Evolutionary conservation across 352 stramenopile species (phyloP).

Genomic region (Halophytophthora polymorphica): DNA sequence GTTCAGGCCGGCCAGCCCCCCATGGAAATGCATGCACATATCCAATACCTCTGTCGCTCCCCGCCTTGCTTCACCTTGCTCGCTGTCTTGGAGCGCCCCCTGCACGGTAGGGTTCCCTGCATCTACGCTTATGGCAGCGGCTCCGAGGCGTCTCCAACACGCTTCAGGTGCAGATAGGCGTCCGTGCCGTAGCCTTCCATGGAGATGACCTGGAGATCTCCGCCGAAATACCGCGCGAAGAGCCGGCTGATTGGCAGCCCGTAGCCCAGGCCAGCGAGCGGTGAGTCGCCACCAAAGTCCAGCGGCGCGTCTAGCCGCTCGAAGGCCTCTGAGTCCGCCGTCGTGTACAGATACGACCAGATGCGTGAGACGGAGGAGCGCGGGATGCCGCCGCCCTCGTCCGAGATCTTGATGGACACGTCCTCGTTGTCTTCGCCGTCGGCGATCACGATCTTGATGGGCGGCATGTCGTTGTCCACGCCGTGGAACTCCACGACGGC

Average conservation of each 20-base stretch:
- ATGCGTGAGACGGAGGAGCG: slow-evolving; percentile 97
- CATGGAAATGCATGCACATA: no score
- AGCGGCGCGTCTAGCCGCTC: slow-evolving; percentile 86
- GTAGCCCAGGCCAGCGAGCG: slow-evolving; percentile 95
- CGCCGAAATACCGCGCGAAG: slow-evolving; percentile 99
- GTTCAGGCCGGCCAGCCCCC: no score
- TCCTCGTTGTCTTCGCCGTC: slow-evolving; percentile 99
- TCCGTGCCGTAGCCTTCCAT: slow-evolving; percentile 99
- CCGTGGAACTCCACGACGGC: slow-evolving; percentile 98
- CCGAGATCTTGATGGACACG: slow-evolving; percentile 99
- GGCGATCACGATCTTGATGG: slow-evolving; percentile 99
- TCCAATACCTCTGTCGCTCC: no score
- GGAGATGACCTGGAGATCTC: slow-evolving; percentile 98
- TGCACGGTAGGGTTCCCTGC: no score
- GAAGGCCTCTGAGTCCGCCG: slow-evolving; percentile 93
- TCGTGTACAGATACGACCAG: slow-evolving; percentile 99
- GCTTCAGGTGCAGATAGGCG: slow-evolving; percentile 93
- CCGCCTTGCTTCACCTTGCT: no score
- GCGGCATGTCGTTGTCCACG: slow-evolving; percentile 96
- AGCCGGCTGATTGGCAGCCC: slow-evolving; percentile 94
- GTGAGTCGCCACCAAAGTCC: slow-evolving; percentile 86
- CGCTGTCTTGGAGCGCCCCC: no score
- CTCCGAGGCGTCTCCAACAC: slow-evolving; percentile 88
- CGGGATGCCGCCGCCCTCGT: slow-evolving; percentile 99
- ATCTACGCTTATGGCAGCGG: slow-evolving; percentile 57